phyloP scores from a whole-genome alignment of 306 rosid species.

The Prinsepia uniflora region DNA sequence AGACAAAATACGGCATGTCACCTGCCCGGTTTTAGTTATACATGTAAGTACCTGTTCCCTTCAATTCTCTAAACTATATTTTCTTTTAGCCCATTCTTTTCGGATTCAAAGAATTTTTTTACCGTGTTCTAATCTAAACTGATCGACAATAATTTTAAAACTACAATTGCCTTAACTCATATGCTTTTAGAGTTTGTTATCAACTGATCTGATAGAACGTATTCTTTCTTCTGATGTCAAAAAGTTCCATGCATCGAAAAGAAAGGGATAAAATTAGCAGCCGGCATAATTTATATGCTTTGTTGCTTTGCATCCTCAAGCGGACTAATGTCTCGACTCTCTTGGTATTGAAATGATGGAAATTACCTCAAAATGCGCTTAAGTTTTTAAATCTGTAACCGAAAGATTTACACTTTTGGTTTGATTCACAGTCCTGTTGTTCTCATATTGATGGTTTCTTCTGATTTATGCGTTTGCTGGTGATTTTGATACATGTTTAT shows the following conservation, averaged over 20 bases:
- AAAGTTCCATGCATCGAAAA: neutral
- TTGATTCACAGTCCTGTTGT: neutral
- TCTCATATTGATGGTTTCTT: neutral
- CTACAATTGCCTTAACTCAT: no score
- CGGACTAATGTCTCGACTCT: no score
- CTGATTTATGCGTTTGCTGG: constrained; percentile 13
- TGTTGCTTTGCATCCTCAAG: no score
- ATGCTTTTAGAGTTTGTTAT: neutral
- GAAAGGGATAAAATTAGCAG: no score
- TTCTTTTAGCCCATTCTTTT: neutral
- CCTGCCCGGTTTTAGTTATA: constrained; percentile 82
- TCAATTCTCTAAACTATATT: constrained; percentile 1
- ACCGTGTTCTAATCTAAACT: neutral
- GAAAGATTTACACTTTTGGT: neutral
- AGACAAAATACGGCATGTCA: constrained; percentile 86
- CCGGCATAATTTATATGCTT: no score
- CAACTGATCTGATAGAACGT: neutral
- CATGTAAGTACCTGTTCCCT: constrained; percentile 60
- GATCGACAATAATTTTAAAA: no score
- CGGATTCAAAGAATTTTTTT: neutral
- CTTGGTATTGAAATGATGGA: no score
- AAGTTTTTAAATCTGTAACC: neutral
- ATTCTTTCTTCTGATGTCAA: neutral
- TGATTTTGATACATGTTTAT: constrained; percentile 20
- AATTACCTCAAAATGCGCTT: neutral